Evolutionary conservation across 2,329 filamentous ascomycete genomes (phyloP).

Genomic region (Fusarium siculi): DNA sequence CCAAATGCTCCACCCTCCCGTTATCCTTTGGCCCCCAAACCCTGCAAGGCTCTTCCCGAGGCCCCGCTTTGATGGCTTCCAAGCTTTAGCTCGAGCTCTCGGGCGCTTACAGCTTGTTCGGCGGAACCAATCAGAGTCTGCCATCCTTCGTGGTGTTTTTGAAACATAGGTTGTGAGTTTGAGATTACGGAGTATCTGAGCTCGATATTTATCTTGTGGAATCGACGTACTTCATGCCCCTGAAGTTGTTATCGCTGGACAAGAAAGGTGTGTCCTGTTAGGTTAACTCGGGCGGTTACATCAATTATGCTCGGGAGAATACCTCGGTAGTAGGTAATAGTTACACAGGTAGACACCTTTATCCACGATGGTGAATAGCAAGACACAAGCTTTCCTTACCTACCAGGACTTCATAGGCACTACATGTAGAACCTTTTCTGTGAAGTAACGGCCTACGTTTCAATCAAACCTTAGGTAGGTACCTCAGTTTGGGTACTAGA

Average conservation of each 20-base stretch:
- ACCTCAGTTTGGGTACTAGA: neutral
- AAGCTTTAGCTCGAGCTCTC: constrained; percentile 33
- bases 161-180: neutral
- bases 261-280: neutral
- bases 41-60: constrained; percentile 32
- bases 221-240: constrained; percentile 16
- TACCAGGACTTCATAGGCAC: neutral
- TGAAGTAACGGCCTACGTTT: neutral
- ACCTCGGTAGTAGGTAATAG: neutral
- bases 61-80: constrained; percentile 27
- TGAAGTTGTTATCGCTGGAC: constrained; percentile 14
- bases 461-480: neutral
- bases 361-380: neutral
- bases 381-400: neutral
- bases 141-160: constrained; percentile 10
- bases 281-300: constrained; percentile 8
- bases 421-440: neutral
- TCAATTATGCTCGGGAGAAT: neutral
- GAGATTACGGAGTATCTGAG: neutral
- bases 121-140: constrained; percentile 38
- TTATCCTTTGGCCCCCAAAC: constrained; percentile 30
- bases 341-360: neutral
- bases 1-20: constrained; percentile 20
- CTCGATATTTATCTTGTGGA: constrained; percentile 12
- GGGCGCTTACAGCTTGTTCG: constrained; percentile 42